These are phyloP conservation scores for Euclidium syriacum DNA, from an alignment of 345 rosid species.

Conservation along the genomic window DNA sequence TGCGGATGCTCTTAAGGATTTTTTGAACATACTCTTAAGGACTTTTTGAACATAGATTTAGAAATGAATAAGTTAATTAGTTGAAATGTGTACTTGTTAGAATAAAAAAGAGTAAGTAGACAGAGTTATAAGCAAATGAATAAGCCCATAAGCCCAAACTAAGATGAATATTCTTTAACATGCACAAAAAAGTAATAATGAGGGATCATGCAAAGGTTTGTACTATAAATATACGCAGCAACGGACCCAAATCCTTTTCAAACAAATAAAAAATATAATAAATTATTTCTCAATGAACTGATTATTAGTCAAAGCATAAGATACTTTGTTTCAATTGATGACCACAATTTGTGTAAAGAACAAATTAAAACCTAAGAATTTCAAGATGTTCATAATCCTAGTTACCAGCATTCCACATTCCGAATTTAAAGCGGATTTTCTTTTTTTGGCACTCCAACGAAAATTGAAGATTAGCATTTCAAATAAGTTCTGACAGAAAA, in stretches of 20 bases:
- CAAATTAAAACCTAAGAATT: no score
- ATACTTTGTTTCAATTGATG: no score
- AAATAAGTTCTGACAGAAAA: no score
- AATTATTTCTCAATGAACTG: background rate
- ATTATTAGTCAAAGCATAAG: slow-evolving; percentile 11
- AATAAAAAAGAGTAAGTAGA: slow-evolving; percentile 2
- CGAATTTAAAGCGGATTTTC: slow-evolving; percentile 9
- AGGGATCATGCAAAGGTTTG: slow-evolving; percentile 12
- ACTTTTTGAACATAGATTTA: no score
- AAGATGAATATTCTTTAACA: slow-evolving; percentile 16
- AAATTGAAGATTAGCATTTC: background rate
- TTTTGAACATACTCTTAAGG: no score
- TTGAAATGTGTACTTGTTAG: background rate
- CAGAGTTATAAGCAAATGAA: slow-evolving; percentile 12
- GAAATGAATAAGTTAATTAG: no score
- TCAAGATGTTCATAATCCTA: slow-evolving; percentile 39
- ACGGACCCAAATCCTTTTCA: background rate
- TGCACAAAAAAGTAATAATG: slow-evolving; percentile 5
- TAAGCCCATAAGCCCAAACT: slow-evolving; percentile 19
- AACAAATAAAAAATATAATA: background rate
- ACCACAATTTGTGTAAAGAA: no score
- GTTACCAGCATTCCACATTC: slow-evolving; percentile 25
- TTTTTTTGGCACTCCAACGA: slow-evolving; percentile 5
- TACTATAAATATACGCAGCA: slow-evolving; percentile 5
- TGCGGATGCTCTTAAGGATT: no score